Percentiles rank a stretch among this genome's conserved stretches.
These are phyloP conservation scores for Middelhovenomyces tepae DNA, from an alignment of 805 yeast species.

Conservation along the genomic window DNA sequence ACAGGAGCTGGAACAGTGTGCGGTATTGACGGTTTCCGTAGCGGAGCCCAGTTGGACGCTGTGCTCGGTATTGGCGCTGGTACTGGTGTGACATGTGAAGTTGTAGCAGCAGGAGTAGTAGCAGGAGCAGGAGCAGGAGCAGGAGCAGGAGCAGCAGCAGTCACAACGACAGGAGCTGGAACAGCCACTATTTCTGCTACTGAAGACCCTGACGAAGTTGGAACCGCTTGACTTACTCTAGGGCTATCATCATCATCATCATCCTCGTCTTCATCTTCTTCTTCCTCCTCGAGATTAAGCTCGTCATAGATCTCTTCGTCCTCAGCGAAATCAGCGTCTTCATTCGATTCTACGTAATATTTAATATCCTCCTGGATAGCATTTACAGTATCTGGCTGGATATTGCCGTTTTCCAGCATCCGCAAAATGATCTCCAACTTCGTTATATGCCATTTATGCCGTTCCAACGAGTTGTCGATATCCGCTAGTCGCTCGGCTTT, in stretches of 20 bases:
- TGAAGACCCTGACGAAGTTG: constrained; percentile 5
- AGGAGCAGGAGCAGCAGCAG: constrained; percentile 6
- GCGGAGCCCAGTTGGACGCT: constrained; percentile 12
- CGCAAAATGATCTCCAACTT: constrained; percentile 72
- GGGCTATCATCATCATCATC: constrained; percentile 11
- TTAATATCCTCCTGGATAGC: constrained; percentile 80
- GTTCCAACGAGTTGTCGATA: constrained; percentile 50
- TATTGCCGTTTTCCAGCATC: constrained; percentile 66
- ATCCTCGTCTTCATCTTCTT: constrained; percentile 32
- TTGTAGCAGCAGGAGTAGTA: constrained; percentile 15
- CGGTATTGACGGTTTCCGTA: not conserved
- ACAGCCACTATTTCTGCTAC: constrained; percentile 2
- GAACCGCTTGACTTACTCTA: constrained; percentile 1
- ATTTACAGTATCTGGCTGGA: constrained; percentile 69
- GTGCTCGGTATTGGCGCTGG: constrained; percentile 15
- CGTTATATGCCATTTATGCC: constrained; percentile 71
- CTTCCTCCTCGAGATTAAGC: constrained; percentile 56
- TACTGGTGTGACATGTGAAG: constrained; percentile 15
- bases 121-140: constrained; percentile 16
- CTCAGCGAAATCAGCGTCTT: constrained; percentile 86
- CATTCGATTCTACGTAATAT: constrained; percentile 89
- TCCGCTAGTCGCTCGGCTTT: constrained; percentile 55
- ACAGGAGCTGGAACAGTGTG: constrained; percentile 5
- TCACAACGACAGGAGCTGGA: constrained; percentile 8
- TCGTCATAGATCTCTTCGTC: constrained; percentile 90